These are phyloP conservation scores for Scenedesmus sp. DNA, from an alignment of 163 green algal species.

Conservation along the genomic window DNA sequence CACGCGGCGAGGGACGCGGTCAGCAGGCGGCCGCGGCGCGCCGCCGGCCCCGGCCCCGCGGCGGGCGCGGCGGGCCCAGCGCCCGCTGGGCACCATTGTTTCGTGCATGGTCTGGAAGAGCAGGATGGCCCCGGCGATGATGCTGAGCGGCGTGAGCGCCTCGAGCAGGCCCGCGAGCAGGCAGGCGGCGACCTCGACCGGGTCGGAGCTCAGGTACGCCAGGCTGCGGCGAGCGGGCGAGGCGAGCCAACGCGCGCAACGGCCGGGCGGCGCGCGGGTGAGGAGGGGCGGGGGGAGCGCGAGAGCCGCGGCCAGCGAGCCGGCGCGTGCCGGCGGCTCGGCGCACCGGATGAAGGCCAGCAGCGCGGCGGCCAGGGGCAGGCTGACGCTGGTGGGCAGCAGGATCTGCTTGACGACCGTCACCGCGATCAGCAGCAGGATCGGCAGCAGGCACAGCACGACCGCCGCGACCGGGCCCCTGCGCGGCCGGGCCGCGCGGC, in stretches of 20 bases:
- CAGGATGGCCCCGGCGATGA: conserved; percentile 48
- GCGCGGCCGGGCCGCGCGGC: not conserved
- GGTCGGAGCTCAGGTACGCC: not conserved
- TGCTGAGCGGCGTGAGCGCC: conserved; percentile 31
- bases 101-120: conserved; percentile 54
- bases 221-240: conserved; percentile 1
- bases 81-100: conserved; percentile 25
- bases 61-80: not conserved
- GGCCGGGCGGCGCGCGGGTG: too few relatives aligned
- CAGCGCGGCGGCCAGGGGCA: conserved; percentile 5
- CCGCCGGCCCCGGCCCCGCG: too few relatives aligned
- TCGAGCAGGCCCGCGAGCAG: conserved; percentile 19
- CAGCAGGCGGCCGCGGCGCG: too few relatives aligned
- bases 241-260: too few relatives aligned
- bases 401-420: not conserved
- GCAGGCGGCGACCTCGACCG: conserved; percentile 2
- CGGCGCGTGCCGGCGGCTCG: not conserved
- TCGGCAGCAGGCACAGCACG: conserved; percentile 5
- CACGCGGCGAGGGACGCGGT: not conserved
- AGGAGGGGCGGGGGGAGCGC: too few relatives aligned
- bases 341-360: conserved; percentile 5
- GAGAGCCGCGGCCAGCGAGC: too few relatives aligned
- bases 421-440: not conserved
- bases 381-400: conserved; percentile 16
- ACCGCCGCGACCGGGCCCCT: not conserved